Conservation (phyloP, 768 basidiomycete species). For the Kwoniella shandongensis region DNA sequence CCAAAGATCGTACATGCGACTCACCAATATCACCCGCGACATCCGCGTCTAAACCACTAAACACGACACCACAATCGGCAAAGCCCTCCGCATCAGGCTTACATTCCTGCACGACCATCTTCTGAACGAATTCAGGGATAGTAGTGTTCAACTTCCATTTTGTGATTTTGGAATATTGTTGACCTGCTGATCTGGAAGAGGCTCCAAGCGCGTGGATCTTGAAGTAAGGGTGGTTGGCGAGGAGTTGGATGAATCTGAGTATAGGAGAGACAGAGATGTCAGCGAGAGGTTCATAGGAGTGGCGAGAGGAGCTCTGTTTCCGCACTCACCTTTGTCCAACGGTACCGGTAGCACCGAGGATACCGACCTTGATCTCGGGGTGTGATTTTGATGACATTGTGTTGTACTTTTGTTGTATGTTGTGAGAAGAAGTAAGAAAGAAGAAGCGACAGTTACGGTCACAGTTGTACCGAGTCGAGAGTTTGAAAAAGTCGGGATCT, state of each 20-base stretch:
- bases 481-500: constrained; percentile 5
- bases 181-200: constrained; percentile 80
- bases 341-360: constrained; percentile 62
- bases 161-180: constrained; percentile 69
- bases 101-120: constrained; percentile 74
- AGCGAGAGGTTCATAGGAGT: neutral
- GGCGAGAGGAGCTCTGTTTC: neutral
- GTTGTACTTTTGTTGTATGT: constrained; percentile 1
- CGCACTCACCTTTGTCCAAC: constrained; percentile 73
- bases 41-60: constrained; percentile 94
- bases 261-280: neutral
- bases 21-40: constrained; percentile 92
- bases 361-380: constrained; percentile 55
- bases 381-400: constrained; percentile 31
- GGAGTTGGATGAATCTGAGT: constrained; percentile 72
- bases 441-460: neutral
- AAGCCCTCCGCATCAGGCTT: constrained; percentile 65
- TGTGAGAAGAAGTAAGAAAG: neutral
- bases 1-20: constrained; percentile 27
- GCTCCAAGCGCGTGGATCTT: constrained; percentile 82
- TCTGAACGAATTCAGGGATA: constrained; percentile 67
- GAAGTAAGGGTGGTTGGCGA: constrained; percentile 88
- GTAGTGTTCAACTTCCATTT: constrained; percentile 82
- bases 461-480: neutral
- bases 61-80: constrained; percentile 76